These are phyloP conservation scores for Diaporthe ampelina DNA, from an alignment of 2,329 filamentous ascomycete species.

Conservation along the genomic window DNA sequence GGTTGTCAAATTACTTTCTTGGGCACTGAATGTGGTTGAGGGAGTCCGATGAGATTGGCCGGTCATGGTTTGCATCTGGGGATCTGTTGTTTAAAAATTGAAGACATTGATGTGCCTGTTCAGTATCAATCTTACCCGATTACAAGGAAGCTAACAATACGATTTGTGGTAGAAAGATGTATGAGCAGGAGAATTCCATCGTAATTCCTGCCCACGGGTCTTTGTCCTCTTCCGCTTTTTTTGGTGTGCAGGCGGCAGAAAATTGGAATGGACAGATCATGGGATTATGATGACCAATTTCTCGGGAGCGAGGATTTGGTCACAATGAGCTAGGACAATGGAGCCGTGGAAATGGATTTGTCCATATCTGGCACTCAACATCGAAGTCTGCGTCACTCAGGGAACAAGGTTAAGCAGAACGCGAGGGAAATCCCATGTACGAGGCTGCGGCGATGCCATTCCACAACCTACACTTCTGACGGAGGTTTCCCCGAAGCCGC, in stretches of 20 bases:
- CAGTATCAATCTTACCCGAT: background rate
- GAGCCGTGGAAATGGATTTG: background rate
- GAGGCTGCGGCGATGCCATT: background rate
- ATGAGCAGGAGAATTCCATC: background rate
- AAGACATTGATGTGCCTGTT: background rate
- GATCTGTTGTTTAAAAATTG: background rate
- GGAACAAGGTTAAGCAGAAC: background rate
- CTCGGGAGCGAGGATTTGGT: background rate
- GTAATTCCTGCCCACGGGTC: background rate
- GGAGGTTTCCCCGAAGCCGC: background rate
- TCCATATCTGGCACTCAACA: background rate
- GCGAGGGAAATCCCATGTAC: background rate
- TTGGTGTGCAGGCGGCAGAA: background rate
- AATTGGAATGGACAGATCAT: background rate
- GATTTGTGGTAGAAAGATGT: background rate
- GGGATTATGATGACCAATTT: background rate
- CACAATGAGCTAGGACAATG: background rate
- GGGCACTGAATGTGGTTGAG: background rate
- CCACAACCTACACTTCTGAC: background rate
- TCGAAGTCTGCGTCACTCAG: background rate
- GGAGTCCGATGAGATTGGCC: background rate
- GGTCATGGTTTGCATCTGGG: background rate
- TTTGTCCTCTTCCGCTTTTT: background rate
- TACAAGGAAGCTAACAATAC: background rate
- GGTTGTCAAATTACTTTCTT: background rate